Conservation (phyloP, 2,329 filamentous ascomycete genomes). For the Cladosporium sp. region DNA sequence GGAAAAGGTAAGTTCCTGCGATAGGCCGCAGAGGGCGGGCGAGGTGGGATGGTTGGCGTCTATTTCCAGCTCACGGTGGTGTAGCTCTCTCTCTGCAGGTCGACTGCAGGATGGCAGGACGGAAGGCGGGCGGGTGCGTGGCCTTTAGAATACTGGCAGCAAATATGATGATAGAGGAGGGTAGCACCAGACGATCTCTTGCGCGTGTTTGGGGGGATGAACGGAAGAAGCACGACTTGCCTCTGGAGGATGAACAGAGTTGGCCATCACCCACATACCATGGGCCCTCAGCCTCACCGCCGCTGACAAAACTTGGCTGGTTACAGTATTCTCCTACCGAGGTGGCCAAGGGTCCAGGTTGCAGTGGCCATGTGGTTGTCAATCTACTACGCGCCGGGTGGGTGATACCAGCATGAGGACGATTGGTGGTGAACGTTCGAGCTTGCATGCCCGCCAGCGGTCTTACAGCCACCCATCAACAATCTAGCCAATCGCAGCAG, state of each 20-base stretch:
- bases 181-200: neutral
- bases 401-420: conserved; percentile 15
- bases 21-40: conserved; percentile 17
- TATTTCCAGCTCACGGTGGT: conserved; percentile 16
- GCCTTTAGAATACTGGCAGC: neutral
- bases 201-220: neutral
- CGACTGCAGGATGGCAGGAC: conserved; percentile 8
- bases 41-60: conserved; percentile 15
- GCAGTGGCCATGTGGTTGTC: conserved; percentile 15
- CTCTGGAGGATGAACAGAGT: conserved; percentile 15
- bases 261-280: conserved; percentile 12
- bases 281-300: conserved; percentile 12
- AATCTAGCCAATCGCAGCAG: neutral
- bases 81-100: conserved; percentile 3
- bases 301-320: conserved; percentile 11
- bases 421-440: conserved; percentile 13
- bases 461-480: neutral
- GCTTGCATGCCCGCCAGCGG: neutral
- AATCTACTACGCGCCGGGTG: conserved; percentile 20
- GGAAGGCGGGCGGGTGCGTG: neutral
- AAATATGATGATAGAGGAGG: neutral
- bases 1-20: conserved; percentile 8
- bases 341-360: conserved; percentile 19
- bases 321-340: conserved; percentile 15
- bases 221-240: conserved; percentile 11